These are phyloP conservation scores for Pleurotus djamor DNA, from an alignment of 768 basidiomycete species.

Conservation along the genomic window DNA sequence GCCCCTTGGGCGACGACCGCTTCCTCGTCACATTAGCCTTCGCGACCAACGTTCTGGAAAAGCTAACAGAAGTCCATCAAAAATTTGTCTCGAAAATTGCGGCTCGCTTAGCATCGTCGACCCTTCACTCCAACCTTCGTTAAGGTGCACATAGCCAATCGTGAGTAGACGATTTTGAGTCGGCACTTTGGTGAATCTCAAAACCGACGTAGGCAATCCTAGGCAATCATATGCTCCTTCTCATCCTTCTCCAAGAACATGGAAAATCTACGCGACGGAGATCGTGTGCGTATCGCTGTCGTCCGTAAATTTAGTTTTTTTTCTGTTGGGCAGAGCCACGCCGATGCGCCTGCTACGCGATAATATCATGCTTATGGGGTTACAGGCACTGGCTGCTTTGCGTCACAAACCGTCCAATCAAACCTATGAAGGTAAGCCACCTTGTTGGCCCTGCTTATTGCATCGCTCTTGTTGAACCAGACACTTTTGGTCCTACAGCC, in stretches of 20 bases:
- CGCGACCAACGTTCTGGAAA: not conserved
- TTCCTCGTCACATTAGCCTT: not conserved
- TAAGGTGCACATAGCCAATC: not conserved
- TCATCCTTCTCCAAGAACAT: too few relatives aligned
- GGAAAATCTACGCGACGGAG: conserved; percentile 18
- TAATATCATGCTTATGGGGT: conserved; percentile 1
- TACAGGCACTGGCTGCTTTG: conserved; percentile 44
- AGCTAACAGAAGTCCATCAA: not conserved
- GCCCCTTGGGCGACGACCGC: not conserved
- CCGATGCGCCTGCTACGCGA: not conserved
- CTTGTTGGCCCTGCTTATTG: not conserved
- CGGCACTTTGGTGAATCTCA: not conserved
- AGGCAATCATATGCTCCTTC: too few relatives aligned
- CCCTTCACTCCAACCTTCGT: not conserved
- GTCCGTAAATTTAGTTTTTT: conserved; percentile 20
- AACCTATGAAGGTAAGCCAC: conserved; percentile 35
- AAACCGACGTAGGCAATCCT: too few relatives aligned
- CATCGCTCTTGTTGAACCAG: not conserved
- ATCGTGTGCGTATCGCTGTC: conserved; percentile 39
- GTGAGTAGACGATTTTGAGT: not conserved
- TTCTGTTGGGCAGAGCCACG: not conserved
- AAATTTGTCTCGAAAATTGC: too few relatives aligned
- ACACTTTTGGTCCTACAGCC: conserved; percentile 22
- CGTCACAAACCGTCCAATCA: conserved; percentile 40
- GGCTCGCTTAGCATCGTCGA: too few relatives aligned